A percentile compares a stretch with the other conserved stretches of the same genome.
phyloP scores from a whole-genome alignment of 148 eudicot genomes.

The Nepenthes gracilis region DNA sequence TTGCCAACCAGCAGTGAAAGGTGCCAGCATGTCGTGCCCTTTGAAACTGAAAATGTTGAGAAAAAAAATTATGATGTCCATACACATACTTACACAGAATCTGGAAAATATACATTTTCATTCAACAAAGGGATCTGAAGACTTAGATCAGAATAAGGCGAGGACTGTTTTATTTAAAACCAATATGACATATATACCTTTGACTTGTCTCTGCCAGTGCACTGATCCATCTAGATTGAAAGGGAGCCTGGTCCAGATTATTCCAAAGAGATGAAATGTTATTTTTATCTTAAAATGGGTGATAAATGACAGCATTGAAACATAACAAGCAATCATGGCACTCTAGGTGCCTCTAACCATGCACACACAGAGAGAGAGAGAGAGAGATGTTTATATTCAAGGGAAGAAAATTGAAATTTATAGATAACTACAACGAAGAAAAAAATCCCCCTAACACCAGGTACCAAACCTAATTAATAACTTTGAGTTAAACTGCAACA shows the following conservation, averaged over 20 bases:
- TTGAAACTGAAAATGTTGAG: slow-evolving; percentile 40
- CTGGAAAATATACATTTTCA: not conserved
- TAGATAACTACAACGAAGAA: too few species aligned
- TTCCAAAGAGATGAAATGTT: too few species aligned
- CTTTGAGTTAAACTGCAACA: too few species aligned
- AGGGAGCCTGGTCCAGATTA: not conserved
- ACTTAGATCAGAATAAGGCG: not conserved
- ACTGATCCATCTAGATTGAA: slow-evolving; percentile 8
- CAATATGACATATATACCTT: slow-evolving; percentile 2
- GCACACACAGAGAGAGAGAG: too few species aligned
- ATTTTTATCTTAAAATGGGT: too few species aligned
- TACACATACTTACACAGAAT: not conserved
- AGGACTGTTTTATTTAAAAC: not conserved
- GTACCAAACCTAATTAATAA: too few species aligned
- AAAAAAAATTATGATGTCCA: slow-evolving; percentile 2
- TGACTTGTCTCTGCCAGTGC: slow-evolving; percentile 5
- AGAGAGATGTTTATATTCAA: too few species aligned
- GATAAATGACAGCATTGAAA: too few species aligned
- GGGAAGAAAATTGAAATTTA: too few species aligned
- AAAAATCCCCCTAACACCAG: too few species aligned
- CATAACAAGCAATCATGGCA: too few species aligned
- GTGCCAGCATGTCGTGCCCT: slow-evolving; percentile 94
- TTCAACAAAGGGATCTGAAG: not conserved
- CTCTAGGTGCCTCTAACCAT: too few species aligned
- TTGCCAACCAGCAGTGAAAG: slow-evolving; percentile 97